Evolutionary conservation across 2,329 filamentous ascomycete species (phyloP).

Genomic region (Venturia effusa): DNA sequence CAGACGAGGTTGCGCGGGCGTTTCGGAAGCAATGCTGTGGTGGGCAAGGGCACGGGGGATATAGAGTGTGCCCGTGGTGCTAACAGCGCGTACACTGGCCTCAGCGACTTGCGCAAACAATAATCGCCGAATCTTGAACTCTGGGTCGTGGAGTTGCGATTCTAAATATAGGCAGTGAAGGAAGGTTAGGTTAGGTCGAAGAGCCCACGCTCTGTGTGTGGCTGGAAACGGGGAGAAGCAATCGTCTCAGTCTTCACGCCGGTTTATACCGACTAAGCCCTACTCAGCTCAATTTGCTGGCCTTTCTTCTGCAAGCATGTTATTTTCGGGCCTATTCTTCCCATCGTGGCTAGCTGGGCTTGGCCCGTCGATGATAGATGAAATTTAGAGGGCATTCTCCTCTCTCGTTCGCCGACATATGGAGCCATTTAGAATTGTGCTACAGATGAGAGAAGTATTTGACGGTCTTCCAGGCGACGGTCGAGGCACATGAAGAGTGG

Average conservation of each 20-base stretch:
- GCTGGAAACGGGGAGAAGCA: not conserved
- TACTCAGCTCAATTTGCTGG: not conserved
- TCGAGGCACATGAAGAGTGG: not conserved
- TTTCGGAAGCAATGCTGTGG: not conserved
- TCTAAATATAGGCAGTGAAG: conserved; percentile 18
- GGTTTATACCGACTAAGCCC: not conserved
- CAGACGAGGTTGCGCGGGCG: conserved; percentile 1
- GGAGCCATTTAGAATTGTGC: not conserved
- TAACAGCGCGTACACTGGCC: not conserved
- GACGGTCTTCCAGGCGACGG: not conserved
- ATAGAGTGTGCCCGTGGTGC: not conserved
- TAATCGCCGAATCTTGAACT: not conserved
- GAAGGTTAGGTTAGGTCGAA: conserved; percentile 31
- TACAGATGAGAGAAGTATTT: not conserved
- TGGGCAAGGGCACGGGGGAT: not conserved
- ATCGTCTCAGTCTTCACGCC: not conserved
- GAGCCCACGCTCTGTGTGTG: conserved; percentile 17
- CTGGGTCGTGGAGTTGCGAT: conserved; percentile 1
- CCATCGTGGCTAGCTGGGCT: not conserved
- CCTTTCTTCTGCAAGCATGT: not conserved
- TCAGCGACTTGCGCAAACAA: not conserved
- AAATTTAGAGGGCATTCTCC: not conserved
- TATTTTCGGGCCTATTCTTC: not conserved
- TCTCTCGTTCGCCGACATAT: not conserved
- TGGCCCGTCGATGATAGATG: conserved; percentile 1